Evolutionary conservation across 306 rosid genomes (phyloP).

Genomic region (Ormosia emarginata): DNA sequence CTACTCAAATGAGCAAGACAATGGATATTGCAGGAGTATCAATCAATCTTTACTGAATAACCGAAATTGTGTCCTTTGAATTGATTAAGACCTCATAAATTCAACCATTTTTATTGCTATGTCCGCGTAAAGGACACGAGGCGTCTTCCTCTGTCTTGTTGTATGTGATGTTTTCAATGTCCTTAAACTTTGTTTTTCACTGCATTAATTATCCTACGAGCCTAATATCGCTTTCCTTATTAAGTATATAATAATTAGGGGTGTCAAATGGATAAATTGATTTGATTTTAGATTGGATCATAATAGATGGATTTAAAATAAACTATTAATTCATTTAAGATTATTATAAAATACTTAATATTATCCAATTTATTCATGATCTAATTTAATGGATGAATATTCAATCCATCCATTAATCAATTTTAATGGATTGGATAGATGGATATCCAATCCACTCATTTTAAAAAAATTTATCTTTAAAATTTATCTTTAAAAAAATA

Average conservation of each 20-base stretch:
- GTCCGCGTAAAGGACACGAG: not conserved
- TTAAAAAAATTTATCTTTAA: no score
- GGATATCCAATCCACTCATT: no score
- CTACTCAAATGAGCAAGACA: not conserved
- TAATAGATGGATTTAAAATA: no score
- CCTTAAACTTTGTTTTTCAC: conserved; percentile 12
- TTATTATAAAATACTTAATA: no score
- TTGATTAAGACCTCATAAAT: conserved; percentile 8
- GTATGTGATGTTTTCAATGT: conserved; percentile 36
- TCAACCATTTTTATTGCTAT: not conserved
- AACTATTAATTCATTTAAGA: no score
- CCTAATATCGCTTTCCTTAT: conserved; percentile 6
- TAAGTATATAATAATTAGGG: not conserved
- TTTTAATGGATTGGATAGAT: no score
- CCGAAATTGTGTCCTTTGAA: conserved; percentile 27
- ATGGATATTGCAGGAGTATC: conserved; percentile 9
- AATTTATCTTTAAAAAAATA: no score
- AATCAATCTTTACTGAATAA: conserved; percentile 9
- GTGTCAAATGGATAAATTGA: no score
- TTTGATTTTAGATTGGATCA: no score
- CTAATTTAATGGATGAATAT: no score
- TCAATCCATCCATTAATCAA: no score
- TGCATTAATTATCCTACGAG: not conserved
- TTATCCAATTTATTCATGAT: no score
- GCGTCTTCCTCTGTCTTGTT: conserved; percentile 4